Evolutionary conservation across 2,329 filamentous ascomycete species (phyloP).

Genomic region (Eutypa lata): DNA sequence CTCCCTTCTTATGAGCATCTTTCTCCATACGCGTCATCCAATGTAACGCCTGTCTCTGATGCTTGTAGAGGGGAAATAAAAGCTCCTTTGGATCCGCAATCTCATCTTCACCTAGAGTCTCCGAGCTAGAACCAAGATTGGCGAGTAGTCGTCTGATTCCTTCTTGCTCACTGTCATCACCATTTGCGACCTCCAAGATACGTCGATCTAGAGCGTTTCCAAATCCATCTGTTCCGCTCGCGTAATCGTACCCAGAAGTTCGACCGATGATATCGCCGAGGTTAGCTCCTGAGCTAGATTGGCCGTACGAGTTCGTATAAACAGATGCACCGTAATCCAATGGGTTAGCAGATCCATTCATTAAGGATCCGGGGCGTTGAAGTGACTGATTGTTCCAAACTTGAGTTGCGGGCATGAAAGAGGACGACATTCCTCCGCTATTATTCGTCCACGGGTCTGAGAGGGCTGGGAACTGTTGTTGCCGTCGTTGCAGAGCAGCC

Average conservation of each 20-base stretch:
- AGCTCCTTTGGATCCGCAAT: conserved; percentile 69
- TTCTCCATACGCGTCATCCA: conserved; percentile 77
- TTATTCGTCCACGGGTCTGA: no score
- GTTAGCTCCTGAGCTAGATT: conserved; percentile 12
- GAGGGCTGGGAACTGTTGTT: not conserved
- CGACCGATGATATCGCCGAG: conserved; percentile 35
- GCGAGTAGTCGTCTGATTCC: conserved; percentile 68
- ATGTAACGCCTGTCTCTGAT: conserved; percentile 74
- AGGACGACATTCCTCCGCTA: not conserved
- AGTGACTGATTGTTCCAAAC: not conserved
- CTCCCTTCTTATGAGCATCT: conserved; percentile 69
- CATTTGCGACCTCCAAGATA: conserved; percentile 31
- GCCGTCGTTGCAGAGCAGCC: not conserved
- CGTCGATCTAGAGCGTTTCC: conserved; percentile 34
- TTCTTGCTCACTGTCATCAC: conserved; percentile 41
- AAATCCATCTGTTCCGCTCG: conserved; percentile 30
- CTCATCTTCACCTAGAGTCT: conserved; percentile 58
- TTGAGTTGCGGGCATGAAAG: not conserved
- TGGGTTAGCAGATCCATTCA: conserved; percentile 4
- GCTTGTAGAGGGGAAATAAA: conserved; percentile 68
- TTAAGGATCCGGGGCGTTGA: not conserved
- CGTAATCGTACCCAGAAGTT: conserved; percentile 36
- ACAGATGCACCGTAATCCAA: conserved; percentile 19
- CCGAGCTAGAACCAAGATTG: conserved; percentile 71
- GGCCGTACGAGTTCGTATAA: not conserved